Conservation (phyloP, 805 yeast genomes). For the Saccharomyces cerevisiae region DNA sequence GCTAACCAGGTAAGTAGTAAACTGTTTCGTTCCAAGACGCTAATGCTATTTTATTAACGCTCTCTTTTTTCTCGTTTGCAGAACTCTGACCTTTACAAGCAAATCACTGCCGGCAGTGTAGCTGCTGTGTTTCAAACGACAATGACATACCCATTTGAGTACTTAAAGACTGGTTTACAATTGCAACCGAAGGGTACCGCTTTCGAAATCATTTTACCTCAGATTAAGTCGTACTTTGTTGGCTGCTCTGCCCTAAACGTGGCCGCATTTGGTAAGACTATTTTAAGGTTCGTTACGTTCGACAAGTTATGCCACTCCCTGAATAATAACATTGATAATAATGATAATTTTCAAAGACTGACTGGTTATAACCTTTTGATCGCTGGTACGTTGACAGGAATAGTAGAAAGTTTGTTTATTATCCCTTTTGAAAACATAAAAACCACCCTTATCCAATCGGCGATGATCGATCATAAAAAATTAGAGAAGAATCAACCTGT, state of each 20-base stretch:
- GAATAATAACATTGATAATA: slow-evolving; percentile 28
- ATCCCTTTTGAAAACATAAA: slow-evolving; percentile 89
- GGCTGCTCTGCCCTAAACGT: slow-evolving; percentile 73
- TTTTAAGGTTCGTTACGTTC: slow-evolving; percentile 65
- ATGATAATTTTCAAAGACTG: slow-evolving; percentile 49
- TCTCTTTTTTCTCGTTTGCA: not conserved
- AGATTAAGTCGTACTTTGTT: slow-evolving; percentile 32
- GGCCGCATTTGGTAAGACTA: slow-evolving; percentile 68
- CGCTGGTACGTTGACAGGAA: slow-evolving; percentile 80
- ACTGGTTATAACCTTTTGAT: slow-evolving; percentile 74
- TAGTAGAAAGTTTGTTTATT: slow-evolving; percentile 70
- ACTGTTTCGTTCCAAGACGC: not conserved
- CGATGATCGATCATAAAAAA: slow-evolving; percentile 30
- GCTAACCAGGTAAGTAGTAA: not conserved
- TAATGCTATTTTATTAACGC: not conserved
- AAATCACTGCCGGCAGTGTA: slow-evolving; percentile 30
- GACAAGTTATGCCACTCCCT: slow-evolving; percentile 63
- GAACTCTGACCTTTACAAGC: slow-evolving; percentile 6
- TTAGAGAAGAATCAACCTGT: slow-evolving; percentile 14
- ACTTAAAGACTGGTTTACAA: slow-evolving; percentile 56
- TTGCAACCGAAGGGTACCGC: slow-evolving; percentile 30
- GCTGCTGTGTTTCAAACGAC: slow-evolving; percentile 60
- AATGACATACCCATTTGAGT: slow-evolving; percentile 65
- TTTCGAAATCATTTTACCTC: slow-evolving; percentile 20
- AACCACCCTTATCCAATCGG: slow-evolving; percentile 69